Conservation (phyloP, 2,329 filamentous ascomycete species). For the Epichloe gansuensis region DNA sequence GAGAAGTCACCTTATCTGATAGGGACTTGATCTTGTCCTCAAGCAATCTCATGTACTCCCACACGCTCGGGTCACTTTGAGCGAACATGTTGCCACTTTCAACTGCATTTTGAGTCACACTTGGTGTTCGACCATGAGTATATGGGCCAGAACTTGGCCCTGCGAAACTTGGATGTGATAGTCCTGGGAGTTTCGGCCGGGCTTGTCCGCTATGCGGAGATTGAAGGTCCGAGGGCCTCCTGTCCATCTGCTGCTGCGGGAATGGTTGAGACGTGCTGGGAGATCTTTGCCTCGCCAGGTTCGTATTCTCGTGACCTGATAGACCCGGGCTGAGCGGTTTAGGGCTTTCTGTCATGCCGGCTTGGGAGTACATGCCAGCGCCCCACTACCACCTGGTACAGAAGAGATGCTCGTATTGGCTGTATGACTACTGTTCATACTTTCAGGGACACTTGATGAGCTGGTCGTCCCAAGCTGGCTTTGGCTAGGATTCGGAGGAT, state of each 20-base stretch:
- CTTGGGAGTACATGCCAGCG: conserved; percentile 56
- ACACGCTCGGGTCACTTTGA: conserved; percentile 49
- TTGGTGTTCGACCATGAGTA: conserved; percentile 27
- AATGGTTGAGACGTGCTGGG: conserved; percentile 54
- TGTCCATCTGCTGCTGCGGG: conserved; percentile 47
- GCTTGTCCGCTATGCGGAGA: conserved; percentile 37
- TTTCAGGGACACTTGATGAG: conserved; percentile 37
- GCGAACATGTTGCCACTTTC: conserved; percentile 58
- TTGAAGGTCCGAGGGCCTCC: conserved; percentile 42
- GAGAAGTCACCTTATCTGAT: conserved; percentile 21
- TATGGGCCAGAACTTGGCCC: conserved; percentile 19
- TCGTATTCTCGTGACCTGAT: conserved; percentile 38
- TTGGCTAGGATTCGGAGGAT: conserved; percentile 48
- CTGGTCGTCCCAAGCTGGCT: conserved; percentile 37
- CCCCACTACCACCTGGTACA: conserved; percentile 33
- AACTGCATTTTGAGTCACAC: conserved; percentile 39
- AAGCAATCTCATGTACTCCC: conserved; percentile 59
- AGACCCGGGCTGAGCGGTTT: conserved; percentile 66
- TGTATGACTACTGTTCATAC: conserved; percentile 30
- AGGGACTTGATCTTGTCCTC: conserved; percentile 40
- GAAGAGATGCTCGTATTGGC: conserved; percentile 38
- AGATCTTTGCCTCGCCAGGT: conserved; percentile 45
- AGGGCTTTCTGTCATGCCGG: conserved; percentile 72
- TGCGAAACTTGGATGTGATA: conserved; percentile 25
- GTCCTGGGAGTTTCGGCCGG: conserved; percentile 25